Conservation (phyloP, 176 grass and related monocot genomes). For the Melocanna baccifera region DNA sequence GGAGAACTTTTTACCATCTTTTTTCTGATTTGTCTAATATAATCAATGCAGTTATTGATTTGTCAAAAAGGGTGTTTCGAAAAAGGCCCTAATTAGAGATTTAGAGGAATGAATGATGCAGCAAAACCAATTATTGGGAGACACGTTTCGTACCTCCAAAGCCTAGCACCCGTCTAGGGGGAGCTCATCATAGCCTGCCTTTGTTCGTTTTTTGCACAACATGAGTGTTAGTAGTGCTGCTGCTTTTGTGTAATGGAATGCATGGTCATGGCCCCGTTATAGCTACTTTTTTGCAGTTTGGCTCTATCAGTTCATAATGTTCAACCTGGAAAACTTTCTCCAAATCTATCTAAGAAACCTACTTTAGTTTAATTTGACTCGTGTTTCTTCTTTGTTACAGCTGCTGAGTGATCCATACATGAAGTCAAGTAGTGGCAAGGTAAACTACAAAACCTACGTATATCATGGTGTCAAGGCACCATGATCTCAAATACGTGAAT, state of each 20-base stretch:
- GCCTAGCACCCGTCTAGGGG: conserved; percentile 16
- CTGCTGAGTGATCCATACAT: conserved; percentile 90
- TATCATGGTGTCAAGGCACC: too few species aligned
- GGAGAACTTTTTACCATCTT: background rate
- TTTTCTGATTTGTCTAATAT: conserved; percentile 4
- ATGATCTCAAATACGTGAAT: too few species aligned
- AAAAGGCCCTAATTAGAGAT: conserved; percentile 7
- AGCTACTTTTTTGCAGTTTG: conserved; percentile 5
- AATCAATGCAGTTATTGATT: conserved; percentile 33
- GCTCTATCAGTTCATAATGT: conserved; percentile 33
- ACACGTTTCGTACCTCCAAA: conserved; percentile 4
- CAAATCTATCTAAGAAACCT: background rate
- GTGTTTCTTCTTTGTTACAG: conserved; percentile 40
- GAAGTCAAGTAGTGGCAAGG: conserved; percentile 69
- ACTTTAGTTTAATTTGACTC: conserved; percentile 17
- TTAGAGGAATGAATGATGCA: conserved; percentile 1
- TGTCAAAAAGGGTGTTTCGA: background rate
- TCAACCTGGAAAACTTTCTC: conserved; percentile 22
- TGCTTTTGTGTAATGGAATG: conserved; percentile 68
- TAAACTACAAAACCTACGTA: conserved; percentile 6
- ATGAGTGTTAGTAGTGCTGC: conserved; percentile 38
- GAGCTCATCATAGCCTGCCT: background rate
- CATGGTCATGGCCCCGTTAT: conserved; percentile 43
- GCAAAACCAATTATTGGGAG: conserved; percentile 3
- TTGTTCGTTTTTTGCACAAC: conserved; percentile 47